Evolutionary conservation across 495 filamentous ascomycete species (phyloP).

Genomic region (Cudoniella acicularis): DNA sequence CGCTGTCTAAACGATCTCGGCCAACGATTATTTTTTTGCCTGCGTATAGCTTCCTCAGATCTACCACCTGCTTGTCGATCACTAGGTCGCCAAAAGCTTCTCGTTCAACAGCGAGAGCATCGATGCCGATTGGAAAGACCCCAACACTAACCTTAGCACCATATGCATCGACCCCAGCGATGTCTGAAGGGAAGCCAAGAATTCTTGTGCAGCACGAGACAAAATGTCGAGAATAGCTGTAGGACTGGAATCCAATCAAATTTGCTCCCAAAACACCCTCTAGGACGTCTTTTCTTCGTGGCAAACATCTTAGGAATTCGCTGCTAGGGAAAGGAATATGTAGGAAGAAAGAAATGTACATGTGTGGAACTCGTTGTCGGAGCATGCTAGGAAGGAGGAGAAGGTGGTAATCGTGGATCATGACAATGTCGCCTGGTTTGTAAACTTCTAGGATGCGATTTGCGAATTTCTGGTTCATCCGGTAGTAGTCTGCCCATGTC

Average conservation of each 20-base stretch:
- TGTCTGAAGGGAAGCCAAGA: slow-evolving; percentile 75
- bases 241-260: slow-evolving; percentile 89
- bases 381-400: slow-evolving; percentile 82
- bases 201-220: slow-evolving; percentile 87
- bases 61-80: slow-evolving; percentile 61
- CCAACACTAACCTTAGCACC: slow-evolving; percentile 84
- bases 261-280: slow-evolving; percentile 86
- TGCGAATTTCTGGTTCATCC: slow-evolving; percentile 83
- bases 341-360: slow-evolving; percentile 87
- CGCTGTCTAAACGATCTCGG: slow-evolving; percentile 85
- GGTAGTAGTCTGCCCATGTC: slow-evolving; percentile 85
- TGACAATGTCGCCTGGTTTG: slow-evolving; percentile 83
- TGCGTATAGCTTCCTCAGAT: slow-evolving; percentile 66
- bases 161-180: slow-evolving; percentile 80
- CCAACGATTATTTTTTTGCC: slow-evolving; percentile 91
- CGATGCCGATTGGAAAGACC: slow-evolving; percentile 88
- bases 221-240: slow-evolving; percentile 89
- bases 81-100: slow-evolving; percentile 64
- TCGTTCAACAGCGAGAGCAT: slow-evolving; percentile 65
- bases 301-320: slow-evolving; percentile 84
- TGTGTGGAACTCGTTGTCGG: slow-evolving; percentile 73
- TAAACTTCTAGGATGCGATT: slow-evolving; percentile 81
- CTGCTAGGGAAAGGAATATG: slow-evolving; percentile 92
- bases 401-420: slow-evolving; percentile 90
- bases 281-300: slow-evolving; percentile 79